A percentile compares a stretch with the other conserved stretches of the same genome.
Conservation (phyloP, 257 asterid species). For the Lithospermum erythrorhizon region DNA sequence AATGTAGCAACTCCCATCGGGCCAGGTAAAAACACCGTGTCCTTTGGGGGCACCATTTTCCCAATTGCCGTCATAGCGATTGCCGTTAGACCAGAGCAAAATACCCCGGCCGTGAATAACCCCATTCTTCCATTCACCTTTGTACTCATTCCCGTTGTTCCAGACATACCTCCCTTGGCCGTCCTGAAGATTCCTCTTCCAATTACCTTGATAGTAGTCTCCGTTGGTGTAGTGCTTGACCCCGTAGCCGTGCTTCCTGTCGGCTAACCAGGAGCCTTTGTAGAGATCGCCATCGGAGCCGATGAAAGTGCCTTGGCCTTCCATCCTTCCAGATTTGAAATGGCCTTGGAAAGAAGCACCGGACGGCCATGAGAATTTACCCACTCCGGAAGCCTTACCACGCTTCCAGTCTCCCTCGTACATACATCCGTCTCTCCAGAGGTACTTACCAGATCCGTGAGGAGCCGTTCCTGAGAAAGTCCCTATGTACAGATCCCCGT, state of each 20-base stretch:
- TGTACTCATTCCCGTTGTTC: conserved; percentile 73
- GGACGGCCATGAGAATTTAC: conserved; percentile 92
- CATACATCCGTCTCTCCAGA: conserved; percentile 95
- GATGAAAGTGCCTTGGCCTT: conserved; percentile 71
- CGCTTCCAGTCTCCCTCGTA: conserved; percentile 94
- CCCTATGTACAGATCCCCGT: conserved; percentile 97
- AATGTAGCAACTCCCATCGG: conserved; percentile 76
- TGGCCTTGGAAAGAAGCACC: conserved; percentile 91
- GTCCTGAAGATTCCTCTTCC: conserved; percentile 73
- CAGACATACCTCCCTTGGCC: conserved; percentile 86
- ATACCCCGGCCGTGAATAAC: conserved; percentile 74
- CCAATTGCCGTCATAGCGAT: conserved; percentile 78
- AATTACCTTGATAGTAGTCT: conserved; percentile 71
- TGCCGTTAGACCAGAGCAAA: conserved; percentile 76
- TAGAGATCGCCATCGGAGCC: conserved; percentile 76
- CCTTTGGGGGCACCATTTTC: conserved; percentile 71
- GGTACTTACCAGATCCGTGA: conserved; percentile 87
- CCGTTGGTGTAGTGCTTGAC: conserved; percentile 77
- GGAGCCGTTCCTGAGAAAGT: conserved; percentile 63
- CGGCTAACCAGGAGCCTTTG: conserved; percentile 69
- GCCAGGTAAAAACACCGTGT: conserved; percentile 87
- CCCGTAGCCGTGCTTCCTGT: conserved; percentile 80
- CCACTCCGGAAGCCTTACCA: conserved; percentile 84
- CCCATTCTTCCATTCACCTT: conserved; percentile 87
- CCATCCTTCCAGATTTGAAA: conserved; percentile 89